These are phyloP conservation scores for Aureobasidium sp. DNA, from an alignment of 2,329 filamentous ascomycete genomes.

Conservation along the genomic window DNA sequence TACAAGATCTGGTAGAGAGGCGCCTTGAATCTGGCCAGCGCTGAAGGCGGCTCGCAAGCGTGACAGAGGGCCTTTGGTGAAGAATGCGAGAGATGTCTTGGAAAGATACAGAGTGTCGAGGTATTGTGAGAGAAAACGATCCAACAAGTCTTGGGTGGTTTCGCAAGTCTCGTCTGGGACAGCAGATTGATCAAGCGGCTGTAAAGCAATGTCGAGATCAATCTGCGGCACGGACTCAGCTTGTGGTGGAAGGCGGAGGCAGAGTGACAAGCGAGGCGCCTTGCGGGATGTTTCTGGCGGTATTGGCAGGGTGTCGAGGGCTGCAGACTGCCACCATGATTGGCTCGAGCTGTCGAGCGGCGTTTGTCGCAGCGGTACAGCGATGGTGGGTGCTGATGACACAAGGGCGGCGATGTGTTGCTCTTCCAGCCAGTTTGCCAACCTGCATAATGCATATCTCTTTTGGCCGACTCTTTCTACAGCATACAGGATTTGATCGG, in stretches of 20 bases:
- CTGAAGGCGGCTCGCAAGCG: constrained; percentile 64
- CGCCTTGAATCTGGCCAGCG: constrained; percentile 21
- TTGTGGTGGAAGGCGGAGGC: background rate
- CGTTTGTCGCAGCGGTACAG: background rate
- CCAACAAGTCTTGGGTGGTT: constrained; percentile 39
- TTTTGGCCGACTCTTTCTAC: constrained; percentile 56
- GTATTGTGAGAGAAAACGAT: constrained; percentile 32
- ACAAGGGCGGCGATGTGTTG: constrained; percentile 44
- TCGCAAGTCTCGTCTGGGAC: constrained; percentile 13
- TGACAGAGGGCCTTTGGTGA: constrained; percentile 72
- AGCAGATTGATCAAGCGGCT: background rate
- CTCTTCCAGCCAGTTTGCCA: constrained; percentile 58
- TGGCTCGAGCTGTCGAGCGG: background rate
- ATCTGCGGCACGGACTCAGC: background rate
- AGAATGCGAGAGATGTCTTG: constrained; percentile 71
- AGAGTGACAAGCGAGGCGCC: constrained; percentile 12
- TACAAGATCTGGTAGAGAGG: constrained; percentile 46
- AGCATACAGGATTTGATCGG: constrained; percentile 46
- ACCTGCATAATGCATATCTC: constrained; percentile 58
- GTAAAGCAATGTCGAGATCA: background rate
- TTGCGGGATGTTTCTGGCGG: constrained; percentile 8
- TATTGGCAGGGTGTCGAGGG: background rate
- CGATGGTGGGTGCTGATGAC: background rate
- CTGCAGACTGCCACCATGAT: background rate
- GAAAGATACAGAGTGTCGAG: constrained; percentile 39